Percentiles rank a stretch among this genome's conserved stretches.
phyloP scores from a whole-genome alignment of 164 flowering plant genomes.

The Vitis rotundifolia region DNA sequence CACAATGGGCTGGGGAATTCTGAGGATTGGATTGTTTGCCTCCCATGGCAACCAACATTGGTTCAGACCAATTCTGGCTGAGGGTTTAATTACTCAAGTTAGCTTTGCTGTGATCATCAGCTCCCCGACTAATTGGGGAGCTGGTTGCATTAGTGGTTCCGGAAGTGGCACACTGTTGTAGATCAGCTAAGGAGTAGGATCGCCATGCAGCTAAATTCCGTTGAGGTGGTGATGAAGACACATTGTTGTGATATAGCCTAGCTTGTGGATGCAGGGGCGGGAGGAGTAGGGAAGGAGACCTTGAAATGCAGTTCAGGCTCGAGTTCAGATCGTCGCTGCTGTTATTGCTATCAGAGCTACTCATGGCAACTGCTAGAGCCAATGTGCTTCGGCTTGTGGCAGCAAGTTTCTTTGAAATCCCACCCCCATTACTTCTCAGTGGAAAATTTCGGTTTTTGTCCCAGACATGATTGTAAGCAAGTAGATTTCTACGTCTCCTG shows the following conservation, averaged over 20 bases:
- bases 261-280: conserved; percentile 54
- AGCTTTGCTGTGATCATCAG: not conserved
- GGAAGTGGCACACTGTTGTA: conserved; percentile 34
- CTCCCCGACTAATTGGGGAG: conserved; percentile 7
- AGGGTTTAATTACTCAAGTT: not conserved
- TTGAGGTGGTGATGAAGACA: conserved; percentile 13
- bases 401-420: conserved; percentile 67
- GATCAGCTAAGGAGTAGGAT: conserved; percentile 59
- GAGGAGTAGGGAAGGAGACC: conserved; percentile 33
- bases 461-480: conserved; percentile 41
- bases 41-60: no score
- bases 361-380: conserved; percentile 64
- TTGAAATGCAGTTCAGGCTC: conserved; percentile 11
- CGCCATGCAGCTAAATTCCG: conserved; percentile 37
- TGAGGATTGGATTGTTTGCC: no score
- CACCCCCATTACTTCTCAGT: conserved; percentile 42
- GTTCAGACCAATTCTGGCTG: no score
- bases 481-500: conserved; percentile 66
- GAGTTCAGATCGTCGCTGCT: conserved; percentile 30
- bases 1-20: not conserved
- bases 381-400: conserved; percentile 49
- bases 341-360: conserved; percentile 45
- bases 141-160: conserved; percentile 1
- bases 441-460: conserved; percentile 42
- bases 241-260: conserved; percentile 6